Evolutionary conservation across 2,329 filamentous ascomycete genomes (phyloP), one percentile per base, ranked within the genome.

Genomic region (Ophiocordyceps robertsii): DNA sequence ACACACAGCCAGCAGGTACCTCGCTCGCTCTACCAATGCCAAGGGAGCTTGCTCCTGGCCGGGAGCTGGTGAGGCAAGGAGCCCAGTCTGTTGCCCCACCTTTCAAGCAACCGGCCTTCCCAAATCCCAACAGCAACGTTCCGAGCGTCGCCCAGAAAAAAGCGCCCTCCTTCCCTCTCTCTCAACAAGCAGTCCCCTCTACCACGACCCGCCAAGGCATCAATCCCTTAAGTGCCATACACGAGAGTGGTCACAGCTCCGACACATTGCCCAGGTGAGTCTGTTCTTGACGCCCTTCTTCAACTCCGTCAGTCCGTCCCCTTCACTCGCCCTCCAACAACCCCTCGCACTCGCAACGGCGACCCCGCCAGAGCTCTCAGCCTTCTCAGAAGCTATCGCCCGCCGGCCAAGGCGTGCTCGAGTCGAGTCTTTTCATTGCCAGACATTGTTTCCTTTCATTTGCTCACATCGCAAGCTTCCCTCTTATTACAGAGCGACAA

Each of bases 311-410:
- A 19, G 19, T 19, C 19, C 3, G 19, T 36, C n/a, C 17, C 10
- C 33, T 16, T 36, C 13, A 3, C 33, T 17, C 33, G 14, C n/a
- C 16, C 10, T 6, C 4, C 32, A n/a, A 35, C 33, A 14, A 36
- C 16, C n/a, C n/a, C 29, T 32, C 37, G 29, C 36, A 17, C 27
- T 39, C 31, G 27, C 17, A 7, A 36, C 27, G 31, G 43, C 16
- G n/a, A 38, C 39, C 44, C 39, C 32, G 29, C 41, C 44, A 53
- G 48, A 53, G 51, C 46, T 45, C 44, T 37, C 16, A 16, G 30
- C 41, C 47, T 41, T 37, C 44, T 47, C 43, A 41, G 4, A 3
- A 16, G 14, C 33, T 14, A 10, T 17, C 33, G 13, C 6, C 5
- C 9, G 16, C 10, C 17, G 33, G 33, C 33, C n/a, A 14, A 36